A percentile compares a stretch with the other conserved stretches of the same genome.
Conservation (phyloP, 1,284 basidiomycete species). For the Singerocomus inundabilis region DNA sequence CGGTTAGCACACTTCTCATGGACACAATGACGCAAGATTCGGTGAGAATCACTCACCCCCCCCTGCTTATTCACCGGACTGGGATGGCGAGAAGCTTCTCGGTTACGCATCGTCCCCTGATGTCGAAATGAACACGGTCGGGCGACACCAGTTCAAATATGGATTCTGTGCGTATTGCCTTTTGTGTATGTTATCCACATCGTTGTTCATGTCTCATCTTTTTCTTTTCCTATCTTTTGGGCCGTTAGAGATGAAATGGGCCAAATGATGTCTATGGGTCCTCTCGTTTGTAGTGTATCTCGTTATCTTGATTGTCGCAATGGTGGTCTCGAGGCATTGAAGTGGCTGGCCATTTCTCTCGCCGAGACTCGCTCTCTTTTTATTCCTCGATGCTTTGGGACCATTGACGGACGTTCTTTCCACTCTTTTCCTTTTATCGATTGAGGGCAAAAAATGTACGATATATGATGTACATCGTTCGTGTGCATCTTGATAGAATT, state of each 20-base stretch:
- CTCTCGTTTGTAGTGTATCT: slow-evolving; percentile 27
- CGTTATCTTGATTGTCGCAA: slow-evolving; percentile 20
- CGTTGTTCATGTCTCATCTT: neutral
- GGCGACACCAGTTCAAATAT: slow-evolving; percentile 34
- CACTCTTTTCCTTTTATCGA: slow-evolving; percentile 6
- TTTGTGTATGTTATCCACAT: neutral
- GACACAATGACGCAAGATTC: slow-evolving; percentile 20
- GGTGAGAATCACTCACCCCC: too few relatives aligned
- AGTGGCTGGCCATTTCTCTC: slow-evolving; percentile 15
- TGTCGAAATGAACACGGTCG: slow-evolving; percentile 28
- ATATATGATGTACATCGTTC: slow-evolving; percentile 1
- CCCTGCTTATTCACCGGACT: slow-evolving; percentile 30
- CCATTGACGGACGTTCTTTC: neutral
- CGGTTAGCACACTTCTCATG: too few relatives aligned
- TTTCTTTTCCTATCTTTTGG: slow-evolving; percentile 48
- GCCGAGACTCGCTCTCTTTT: too few relatives aligned
- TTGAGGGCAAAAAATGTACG: slow-evolving; percentile 8
- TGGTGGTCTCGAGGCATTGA: slow-evolving; percentile 25
- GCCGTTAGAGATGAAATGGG: slow-evolving; percentile 42
- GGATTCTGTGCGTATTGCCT: slow-evolving; percentile 28
- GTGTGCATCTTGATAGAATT: too few relatives aligned
- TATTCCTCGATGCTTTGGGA: neutral
- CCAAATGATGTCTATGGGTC: slow-evolving; percentile 40
- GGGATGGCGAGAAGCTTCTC: slow-evolving; percentile 35
- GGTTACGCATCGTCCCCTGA: slow-evolving; percentile 14